phyloP scores from a whole-genome alignment of 179 eudicot species.

The Dionaea muscipula region DNA sequence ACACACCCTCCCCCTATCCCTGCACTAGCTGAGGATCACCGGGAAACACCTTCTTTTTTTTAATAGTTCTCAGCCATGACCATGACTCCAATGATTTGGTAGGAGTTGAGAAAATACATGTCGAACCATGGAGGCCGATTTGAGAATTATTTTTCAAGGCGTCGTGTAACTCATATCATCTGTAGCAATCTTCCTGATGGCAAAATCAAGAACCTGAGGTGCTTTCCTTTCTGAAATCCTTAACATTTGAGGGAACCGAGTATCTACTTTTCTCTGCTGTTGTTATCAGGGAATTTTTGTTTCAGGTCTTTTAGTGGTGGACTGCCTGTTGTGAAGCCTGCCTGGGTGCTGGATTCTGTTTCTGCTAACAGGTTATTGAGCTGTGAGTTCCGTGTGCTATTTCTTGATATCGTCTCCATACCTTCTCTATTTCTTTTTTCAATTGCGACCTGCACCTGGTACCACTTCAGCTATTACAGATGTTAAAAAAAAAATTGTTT shows the following conservation, averaged over 20 bases:
- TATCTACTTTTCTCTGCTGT: background rate
- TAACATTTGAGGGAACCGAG: background rate
- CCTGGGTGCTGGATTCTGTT: conserved; percentile 79
- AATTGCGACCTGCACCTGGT: too few relatives aligned
- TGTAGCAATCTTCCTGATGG: conserved; percentile 82
- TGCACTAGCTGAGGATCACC: too few relatives aligned
- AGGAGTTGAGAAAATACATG: conserved; percentile 85
- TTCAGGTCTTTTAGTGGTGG: conserved; percentile 86
- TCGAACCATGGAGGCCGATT: conserved; percentile 80
- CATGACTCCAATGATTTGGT: background rate
- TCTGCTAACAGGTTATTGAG: conserved; percentile 62
- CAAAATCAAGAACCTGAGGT: conserved; percentile 87
- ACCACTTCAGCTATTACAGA: too few relatives aligned
- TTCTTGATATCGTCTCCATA: background rate
- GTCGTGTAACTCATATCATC: conserved; percentile 63
- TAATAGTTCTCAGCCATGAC: too few relatives aligned
- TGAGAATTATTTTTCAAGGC: conserved; percentile 88
- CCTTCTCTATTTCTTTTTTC: background rate
- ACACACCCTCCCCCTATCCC: too few relatives aligned
- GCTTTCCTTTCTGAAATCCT: background rate
- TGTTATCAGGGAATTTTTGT: background rate
- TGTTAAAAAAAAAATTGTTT: too few relatives aligned
- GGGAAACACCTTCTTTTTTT: too few relatives aligned
- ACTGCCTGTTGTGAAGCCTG: conserved; percentile 85
- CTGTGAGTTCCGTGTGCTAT: conserved; percentile 36